phyloP scores from a whole-genome alignment of 2,329 filamentous ascomycete genomes.

The Pestalotiopsis sp. region DNA sequence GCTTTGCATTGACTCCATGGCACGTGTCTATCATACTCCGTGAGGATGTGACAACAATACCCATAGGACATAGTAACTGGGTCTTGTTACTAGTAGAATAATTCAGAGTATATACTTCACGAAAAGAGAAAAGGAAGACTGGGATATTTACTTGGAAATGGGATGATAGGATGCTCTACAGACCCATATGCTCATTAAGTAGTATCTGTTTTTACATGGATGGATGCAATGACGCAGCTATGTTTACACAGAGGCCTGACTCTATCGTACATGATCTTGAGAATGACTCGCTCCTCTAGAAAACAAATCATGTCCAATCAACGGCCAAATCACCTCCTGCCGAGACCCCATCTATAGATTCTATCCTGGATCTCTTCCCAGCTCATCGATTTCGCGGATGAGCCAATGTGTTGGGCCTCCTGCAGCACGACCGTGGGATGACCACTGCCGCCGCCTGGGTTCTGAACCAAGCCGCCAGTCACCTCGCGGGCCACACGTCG shows the following conservation, averaged over 20 bases:
- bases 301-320: neutral
- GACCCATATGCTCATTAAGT: neutral
- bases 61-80: no score
- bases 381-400: constrained; percentile 66
- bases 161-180: neutral
- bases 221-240: neutral
- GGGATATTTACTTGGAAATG: neutral
- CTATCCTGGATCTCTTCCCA: constrained; percentile 92
- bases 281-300: neutral
- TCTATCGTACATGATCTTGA: neutral
- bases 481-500: constrained; percentile 78
- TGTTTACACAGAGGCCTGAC: neutral
- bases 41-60: no score
- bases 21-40: no score
- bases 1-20: no score
- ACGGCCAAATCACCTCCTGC: constrained; percentile 45
- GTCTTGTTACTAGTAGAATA: no score
- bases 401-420: constrained; percentile 77
- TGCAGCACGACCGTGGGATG: constrained; percentile 93
- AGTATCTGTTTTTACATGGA: neutral
- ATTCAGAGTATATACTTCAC: neutral
- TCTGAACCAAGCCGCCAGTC: constrained; percentile 75
- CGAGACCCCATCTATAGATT: constrained; percentile 82
- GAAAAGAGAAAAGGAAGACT: neutral
- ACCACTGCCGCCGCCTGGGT: constrained; percentile 77